A percentile compares a stretch with the other conserved stretches of the same genome.
Evolutionary conservation across 2,329 filamentous ascomycete genomes (phyloP).

Genomic region (Neofusicoccum sp.): DNA sequence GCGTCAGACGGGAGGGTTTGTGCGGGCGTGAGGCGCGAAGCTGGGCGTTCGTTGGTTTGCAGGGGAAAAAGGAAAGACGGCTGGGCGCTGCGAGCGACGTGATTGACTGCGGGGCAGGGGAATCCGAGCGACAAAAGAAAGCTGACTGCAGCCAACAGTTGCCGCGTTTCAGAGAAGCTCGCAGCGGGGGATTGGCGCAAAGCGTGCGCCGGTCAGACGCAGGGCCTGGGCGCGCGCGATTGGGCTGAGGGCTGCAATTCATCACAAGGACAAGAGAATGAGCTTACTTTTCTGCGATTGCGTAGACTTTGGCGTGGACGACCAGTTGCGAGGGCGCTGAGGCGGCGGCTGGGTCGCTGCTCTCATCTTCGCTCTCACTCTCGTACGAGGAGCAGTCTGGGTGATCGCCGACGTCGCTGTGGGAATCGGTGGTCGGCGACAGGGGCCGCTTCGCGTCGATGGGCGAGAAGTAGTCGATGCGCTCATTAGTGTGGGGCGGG

Average conservation of each 20-base stretch:
- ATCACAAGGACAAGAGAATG: conserved; percentile 19
- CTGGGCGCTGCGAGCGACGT: not conserved
- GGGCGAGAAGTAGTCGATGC: conserved; percentile 16
- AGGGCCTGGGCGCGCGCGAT: conserved; percentile 20
- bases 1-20: not conserved
- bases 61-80: not conserved
- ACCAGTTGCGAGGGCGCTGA: conserved; percentile 43
- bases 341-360: conserved; percentile 33
- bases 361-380: conserved; percentile 22
- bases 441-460: conserved; percentile 16
- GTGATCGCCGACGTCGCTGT: not conserved
- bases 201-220: not conserved
- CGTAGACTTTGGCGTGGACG: conserved; percentile 49
- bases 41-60: not conserved
- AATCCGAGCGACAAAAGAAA: conserved; percentile 14
- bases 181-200: not conserved
- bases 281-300: conserved; percentile 50
- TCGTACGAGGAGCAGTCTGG: conserved; percentile 13
- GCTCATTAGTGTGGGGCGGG: conserved; percentile 13
- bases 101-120: conserved; percentile 6
- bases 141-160: conserved; percentile 10
- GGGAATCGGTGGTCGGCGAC: conserved; percentile 11
- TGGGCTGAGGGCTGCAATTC: conserved; percentile 15
- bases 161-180: not conserved
- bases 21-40: not conserved